phyloP scores from a whole-genome alignment of 1,284 basidiomycete species.

The Moesziomyces parantarcticus region DNA sequence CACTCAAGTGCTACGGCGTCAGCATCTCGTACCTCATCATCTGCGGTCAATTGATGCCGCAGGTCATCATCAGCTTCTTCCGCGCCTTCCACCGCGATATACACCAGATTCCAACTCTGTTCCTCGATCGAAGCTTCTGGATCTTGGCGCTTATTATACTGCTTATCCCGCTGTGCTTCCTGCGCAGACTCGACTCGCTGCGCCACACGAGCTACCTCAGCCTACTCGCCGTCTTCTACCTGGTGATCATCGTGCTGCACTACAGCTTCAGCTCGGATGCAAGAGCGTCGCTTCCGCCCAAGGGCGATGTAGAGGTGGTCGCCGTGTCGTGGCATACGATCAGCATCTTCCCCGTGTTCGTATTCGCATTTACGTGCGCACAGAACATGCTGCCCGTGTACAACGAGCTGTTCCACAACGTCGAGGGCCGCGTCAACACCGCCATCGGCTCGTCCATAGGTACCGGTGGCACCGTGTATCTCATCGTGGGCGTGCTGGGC shows the following conservation, averaged over 20 bases:
- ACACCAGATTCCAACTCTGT: slow-evolving; percentile 49
- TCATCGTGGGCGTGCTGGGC: slow-evolving; percentile 74
- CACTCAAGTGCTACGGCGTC: slow-evolving; percentile 80
- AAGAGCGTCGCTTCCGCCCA: slow-evolving; percentile 44
- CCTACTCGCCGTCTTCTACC: slow-evolving; percentile 77
- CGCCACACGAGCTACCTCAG: slow-evolving; percentile 85
- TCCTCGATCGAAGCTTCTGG: slow-evolving; percentile 82
- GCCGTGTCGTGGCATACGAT: slow-evolving; percentile 75
- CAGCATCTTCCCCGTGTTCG: slow-evolving; percentile 88
- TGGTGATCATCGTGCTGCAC: slow-evolving; percentile 67
- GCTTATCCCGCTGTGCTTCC: slow-evolving; percentile 86
- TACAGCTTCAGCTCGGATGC: slow-evolving; percentile 54
- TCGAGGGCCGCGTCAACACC: slow-evolving; percentile 84
- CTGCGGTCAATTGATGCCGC: slow-evolving; percentile 78
- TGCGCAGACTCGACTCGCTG: slow-evolving; percentile 77
- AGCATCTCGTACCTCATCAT: slow-evolving; percentile 79
- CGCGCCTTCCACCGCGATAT: slow-evolving; percentile 43
- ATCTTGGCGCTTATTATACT: slow-evolving; percentile 83
- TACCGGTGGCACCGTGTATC: slow-evolving; percentile 66
- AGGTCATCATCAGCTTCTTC: slow-evolving; percentile 83
- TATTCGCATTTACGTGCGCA: slow-evolving; percentile 76
- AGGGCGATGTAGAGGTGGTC: slow-evolving; percentile 50
- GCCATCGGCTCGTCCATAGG: slow-evolving; percentile 88
- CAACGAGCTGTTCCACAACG: slow-evolving; percentile 87
- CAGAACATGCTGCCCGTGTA: slow-evolving; percentile 76